Evolutionary conservation across 371 early-diverging fungal species (phyloP).

Genomic region (Mortierella sp.): DNA sequence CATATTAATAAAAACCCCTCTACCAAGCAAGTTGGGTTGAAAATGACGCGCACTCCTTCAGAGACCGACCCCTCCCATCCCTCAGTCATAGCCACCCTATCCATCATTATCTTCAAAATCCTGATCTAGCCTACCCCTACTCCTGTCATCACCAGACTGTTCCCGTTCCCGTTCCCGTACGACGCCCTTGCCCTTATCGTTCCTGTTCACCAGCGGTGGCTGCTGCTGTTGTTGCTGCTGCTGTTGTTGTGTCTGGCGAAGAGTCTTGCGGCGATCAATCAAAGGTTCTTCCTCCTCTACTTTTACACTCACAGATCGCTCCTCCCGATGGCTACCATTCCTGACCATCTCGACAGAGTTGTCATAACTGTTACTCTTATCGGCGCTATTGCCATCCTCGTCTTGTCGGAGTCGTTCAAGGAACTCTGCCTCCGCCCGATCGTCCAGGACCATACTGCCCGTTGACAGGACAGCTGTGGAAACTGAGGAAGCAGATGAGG

Average conservation of each 20-base stretch:
- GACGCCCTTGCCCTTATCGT: neutral
- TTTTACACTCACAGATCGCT: neutral
- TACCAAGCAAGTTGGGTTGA: no score
- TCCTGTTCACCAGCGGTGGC: neutral
- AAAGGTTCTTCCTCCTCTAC: conserved; percentile 11
- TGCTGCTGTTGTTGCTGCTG: neutral
- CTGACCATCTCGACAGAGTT: neutral
- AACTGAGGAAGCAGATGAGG: neutral
- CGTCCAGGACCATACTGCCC: conserved; percentile 30
- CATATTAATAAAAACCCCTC: no score
- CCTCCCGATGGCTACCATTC: neutral
- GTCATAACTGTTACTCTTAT: neutral
- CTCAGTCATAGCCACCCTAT: neutral
- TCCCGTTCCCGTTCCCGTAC: neutral
- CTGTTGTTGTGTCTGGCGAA: neutral
- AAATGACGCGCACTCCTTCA: no score
- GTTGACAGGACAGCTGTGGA: neutral
- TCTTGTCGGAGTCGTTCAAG: conserved; percentile 15
- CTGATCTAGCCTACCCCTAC: neutral
- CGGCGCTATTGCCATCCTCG: neutral
- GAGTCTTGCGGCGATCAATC: neutral
- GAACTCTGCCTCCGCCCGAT: conserved; percentile 28
- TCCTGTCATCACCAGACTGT: neutral
- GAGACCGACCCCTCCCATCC: no score
- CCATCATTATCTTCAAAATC: no score